A percentile compares a stretch with the other conserved stretches of the same genome.
Evolutionary conservation across 345 rosid species (phyloP).

Genomic region (Combretum micranthum): DNA sequence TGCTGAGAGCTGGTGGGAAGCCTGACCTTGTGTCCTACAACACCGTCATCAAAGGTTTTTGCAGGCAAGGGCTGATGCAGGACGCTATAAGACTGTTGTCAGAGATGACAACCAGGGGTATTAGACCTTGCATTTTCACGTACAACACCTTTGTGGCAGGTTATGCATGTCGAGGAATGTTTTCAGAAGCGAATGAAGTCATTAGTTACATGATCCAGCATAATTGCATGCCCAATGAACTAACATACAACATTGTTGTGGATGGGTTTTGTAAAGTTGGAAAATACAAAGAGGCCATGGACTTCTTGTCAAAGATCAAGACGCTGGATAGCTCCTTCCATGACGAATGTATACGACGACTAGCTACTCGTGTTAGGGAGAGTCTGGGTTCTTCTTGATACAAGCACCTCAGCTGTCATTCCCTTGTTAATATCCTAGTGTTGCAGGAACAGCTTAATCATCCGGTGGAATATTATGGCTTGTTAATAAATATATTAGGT

Average conservation of each 20-base stretch:
- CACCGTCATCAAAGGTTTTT: constrained; percentile 90
- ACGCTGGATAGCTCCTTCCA: constrained; percentile 42
- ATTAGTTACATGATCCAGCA: constrained; percentile 65
- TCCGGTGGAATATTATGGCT: no score
- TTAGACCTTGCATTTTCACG: constrained; percentile 78
- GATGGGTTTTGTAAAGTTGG: constrained; percentile 76
- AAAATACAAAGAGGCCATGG: constrained; percentile 68
- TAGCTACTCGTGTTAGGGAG: constrained; percentile 50
- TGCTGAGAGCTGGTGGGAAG: constrained; percentile 34
- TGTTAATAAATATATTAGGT: no score
- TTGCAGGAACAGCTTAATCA: no score
- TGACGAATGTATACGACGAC: constrained; percentile 41
- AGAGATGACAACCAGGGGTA: constrained; percentile 60
- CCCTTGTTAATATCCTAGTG: no score
- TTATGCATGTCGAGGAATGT: constrained; percentile 61
- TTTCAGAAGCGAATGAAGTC: constrained; percentile 56
- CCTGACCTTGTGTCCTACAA: constrained; percentile 83
- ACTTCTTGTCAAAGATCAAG: constrained; percentile 60
- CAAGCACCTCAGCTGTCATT: no score
- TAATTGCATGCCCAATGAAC: constrained; percentile 61
- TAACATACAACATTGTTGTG: constrained; percentile 80
- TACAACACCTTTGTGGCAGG: constrained; percentile 77
- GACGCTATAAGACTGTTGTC: constrained; percentile 71
- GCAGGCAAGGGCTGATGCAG: constrained; percentile 76
- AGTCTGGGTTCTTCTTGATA: constrained; percentile 37